Conservation (phyloP, 345 rosid species). For the Erysimum cheiranthoides region DNA sequence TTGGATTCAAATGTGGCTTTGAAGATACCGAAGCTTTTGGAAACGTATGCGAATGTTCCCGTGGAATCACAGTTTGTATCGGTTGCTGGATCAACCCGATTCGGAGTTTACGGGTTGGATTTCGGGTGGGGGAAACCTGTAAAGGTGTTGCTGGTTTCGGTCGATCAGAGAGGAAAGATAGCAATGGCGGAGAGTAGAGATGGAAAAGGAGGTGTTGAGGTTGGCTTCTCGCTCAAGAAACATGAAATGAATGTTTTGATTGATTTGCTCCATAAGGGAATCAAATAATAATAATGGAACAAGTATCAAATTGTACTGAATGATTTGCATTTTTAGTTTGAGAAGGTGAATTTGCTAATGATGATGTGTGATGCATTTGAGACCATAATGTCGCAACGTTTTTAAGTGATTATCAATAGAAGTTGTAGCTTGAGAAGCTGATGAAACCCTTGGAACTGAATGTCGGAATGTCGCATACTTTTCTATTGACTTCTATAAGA, state of each 20-base stretch:
- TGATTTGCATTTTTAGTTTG: too few species aligned
- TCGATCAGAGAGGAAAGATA: not conserved
- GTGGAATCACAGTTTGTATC: not conserved
- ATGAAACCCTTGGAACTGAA: too few species aligned
- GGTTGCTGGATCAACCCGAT: constrained; percentile 1
- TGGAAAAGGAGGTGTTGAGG: not conserved
- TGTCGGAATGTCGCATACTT: too few species aligned
- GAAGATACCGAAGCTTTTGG: not conserved
- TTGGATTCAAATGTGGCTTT: not conserved
- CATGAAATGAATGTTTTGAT: constrained; percentile 2
- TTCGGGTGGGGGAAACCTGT: not conserved
- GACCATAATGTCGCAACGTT: too few species aligned
- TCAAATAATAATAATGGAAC: not conserved
- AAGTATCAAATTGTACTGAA: too few species aligned
- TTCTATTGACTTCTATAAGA: too few species aligned
- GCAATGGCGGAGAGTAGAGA: not conserved
- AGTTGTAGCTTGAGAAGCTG: too few species aligned
- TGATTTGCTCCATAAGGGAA: not conserved
- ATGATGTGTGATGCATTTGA: too few species aligned
- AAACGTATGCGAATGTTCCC: not conserved
- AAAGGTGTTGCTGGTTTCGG: not conserved
- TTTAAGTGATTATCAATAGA: too few species aligned
- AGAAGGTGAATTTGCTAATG: too few species aligned
- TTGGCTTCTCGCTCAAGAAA: not conserved
- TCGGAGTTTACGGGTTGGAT: not conserved